phyloP scores from a whole-genome alignment of 116 monocot genomes.

The Dioscorea cayenensis region DNA sequence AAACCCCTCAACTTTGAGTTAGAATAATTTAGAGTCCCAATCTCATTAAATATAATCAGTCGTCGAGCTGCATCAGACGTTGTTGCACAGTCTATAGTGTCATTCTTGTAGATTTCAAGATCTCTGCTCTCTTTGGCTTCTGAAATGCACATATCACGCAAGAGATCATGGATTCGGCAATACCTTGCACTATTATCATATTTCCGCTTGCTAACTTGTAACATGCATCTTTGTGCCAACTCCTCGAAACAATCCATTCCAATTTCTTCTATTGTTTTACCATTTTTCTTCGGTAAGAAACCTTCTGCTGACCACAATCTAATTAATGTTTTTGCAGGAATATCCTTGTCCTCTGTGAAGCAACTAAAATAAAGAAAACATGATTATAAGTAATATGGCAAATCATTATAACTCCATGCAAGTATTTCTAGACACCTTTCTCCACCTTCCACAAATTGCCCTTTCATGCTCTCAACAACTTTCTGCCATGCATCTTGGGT shows the following conservation, averaged over 20 bases:
- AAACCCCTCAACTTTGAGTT: neutral
- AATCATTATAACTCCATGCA: too few species aligned
- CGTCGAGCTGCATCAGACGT: neutral
- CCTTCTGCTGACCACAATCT: slow-evolving; percentile 25
- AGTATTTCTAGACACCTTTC: too few species aligned
- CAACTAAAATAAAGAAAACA: neutral
- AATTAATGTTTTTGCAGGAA: neutral
- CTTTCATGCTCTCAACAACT: too few species aligned
- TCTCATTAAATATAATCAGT: neutral
- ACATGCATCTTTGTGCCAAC: slow-evolving; percentile 14
- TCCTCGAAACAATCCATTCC: slow-evolving; percentile 15
- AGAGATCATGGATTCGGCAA: slow-evolving; percentile 17
- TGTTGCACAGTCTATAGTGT: neutral
- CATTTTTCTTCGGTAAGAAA: slow-evolving; percentile 2
- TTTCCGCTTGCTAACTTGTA: slow-evolving; percentile 3
- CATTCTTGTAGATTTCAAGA: neutral
- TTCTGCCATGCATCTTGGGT: too few species aligned
- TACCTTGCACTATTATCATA: neutral
- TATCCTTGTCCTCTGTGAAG: slow-evolving; percentile 11
- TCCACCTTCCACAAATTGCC: too few species aligned
- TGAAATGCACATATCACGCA: slow-evolving; percentile 7
- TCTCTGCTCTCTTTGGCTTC: slow-evolving; percentile 11
- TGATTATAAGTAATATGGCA: too few species aligned
- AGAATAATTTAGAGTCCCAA: neutral
- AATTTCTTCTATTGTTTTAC: slow-evolving; percentile 5